phyloP scores from a whole-genome alignment of 2,329 filamentous ascomycete genomes.

The Parafenestella ontariensis region DNA sequence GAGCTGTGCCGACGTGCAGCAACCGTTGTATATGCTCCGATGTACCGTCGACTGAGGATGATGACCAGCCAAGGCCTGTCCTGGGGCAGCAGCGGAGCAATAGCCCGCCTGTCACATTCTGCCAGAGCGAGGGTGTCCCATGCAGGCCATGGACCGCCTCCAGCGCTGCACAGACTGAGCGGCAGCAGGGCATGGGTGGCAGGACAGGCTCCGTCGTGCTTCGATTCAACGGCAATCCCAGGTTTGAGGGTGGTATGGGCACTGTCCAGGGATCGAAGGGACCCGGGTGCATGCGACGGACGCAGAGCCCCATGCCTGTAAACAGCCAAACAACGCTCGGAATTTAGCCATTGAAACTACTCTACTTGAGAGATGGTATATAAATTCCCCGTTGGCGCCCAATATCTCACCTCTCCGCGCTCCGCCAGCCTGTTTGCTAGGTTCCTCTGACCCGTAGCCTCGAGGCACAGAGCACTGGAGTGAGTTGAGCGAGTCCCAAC shows the following conservation, averaged over 20 bases:
- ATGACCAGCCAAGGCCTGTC: constrained; percentile 27
- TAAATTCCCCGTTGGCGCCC: constrained; percentile 36
- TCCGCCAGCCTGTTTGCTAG: constrained; percentile 24
- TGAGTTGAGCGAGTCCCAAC: constrained; percentile 10
- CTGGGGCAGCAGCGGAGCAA: constrained; percentile 33
- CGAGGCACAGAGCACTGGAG: constrained; percentile 5
- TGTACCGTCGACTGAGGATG: constrained; percentile 16
- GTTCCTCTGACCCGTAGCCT: constrained; percentile 39
- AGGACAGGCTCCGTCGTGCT: constrained; percentile 33
- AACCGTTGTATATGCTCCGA: constrained; percentile 32
- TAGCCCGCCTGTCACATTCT: constrained; percentile 37
- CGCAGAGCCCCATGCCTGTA: constrained; percentile 30
- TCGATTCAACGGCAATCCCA: constrained; percentile 44
- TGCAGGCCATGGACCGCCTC: constrained; percentile 30
- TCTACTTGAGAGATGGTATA: constrained; percentile 42
- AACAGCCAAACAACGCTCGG: constrained; percentile 34
- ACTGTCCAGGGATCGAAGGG: constrained; percentile 32
- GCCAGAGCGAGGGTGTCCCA: constrained; percentile 37
- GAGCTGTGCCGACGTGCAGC: constrained; percentile 22
- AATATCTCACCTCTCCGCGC: constrained; percentile 31
- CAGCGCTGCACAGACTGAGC: constrained; percentile 36
- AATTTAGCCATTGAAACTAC: constrained; percentile 46
- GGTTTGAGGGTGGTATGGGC: constrained; percentile 35
- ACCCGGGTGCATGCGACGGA: constrained; percentile 34
- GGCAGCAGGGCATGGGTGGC: constrained; percentile 35